phyloP scores from a whole-genome alignment of 1,139 yeast species.

The Zhuliangozyma parablackwelliae region DNA sequence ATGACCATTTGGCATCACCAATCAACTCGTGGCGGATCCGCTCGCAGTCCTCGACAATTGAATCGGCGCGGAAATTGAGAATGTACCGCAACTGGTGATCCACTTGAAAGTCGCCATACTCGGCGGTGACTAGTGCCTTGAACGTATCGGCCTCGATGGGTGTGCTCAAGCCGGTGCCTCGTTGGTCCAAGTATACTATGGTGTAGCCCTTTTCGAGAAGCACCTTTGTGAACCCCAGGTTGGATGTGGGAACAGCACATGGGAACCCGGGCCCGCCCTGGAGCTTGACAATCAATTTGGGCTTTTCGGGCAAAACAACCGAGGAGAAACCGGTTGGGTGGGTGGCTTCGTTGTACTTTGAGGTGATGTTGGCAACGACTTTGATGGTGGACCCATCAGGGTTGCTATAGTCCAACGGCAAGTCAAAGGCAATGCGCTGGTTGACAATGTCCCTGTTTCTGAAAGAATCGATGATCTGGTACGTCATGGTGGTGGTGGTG shows the following conservation, averaged over 20 bases:
- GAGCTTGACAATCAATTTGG: slow-evolving; percentile 38
- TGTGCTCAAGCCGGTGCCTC: slow-evolving; percentile 55
- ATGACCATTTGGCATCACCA: slow-evolving; percentile 40
- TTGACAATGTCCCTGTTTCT: slow-evolving; percentile 23
- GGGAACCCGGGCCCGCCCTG: slow-evolving; percentile 64
- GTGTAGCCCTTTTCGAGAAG: slow-evolving; percentile 42
- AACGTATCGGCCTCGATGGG: slow-evolving; percentile 37
- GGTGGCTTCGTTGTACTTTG: slow-evolving; percentile 19
- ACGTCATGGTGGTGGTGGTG: slow-evolving; percentile 3
- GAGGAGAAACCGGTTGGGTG: slow-evolving; percentile 1
- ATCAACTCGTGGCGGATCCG: slow-evolving; percentile 33
- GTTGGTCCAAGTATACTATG: slow-evolving; percentile 49
- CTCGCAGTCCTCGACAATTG: slow-evolving; percentile 50
- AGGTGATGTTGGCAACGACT: slow-evolving; percentile 34
- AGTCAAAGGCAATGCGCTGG: slow-evolving; percentile 20
- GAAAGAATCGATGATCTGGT: slow-evolving; percentile 23
- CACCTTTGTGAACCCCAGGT: slow-evolving; percentile 31
- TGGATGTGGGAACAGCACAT: slow-evolving; percentile 33
- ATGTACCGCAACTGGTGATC: slow-evolving; percentile 32
- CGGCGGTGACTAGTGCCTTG: slow-evolving; percentile 12
- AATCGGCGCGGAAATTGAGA: slow-evolving; percentile 47
- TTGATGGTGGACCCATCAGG: slow-evolving; percentile 16
- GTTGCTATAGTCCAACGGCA: slow-evolving; percentile 25
- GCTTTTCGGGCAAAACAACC: slow-evolving; percentile 20
- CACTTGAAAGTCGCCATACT: slow-evolving; percentile 13